Conservation (phyloP, 306 rosid species). For the Begonia fuchsioides region DNA sequence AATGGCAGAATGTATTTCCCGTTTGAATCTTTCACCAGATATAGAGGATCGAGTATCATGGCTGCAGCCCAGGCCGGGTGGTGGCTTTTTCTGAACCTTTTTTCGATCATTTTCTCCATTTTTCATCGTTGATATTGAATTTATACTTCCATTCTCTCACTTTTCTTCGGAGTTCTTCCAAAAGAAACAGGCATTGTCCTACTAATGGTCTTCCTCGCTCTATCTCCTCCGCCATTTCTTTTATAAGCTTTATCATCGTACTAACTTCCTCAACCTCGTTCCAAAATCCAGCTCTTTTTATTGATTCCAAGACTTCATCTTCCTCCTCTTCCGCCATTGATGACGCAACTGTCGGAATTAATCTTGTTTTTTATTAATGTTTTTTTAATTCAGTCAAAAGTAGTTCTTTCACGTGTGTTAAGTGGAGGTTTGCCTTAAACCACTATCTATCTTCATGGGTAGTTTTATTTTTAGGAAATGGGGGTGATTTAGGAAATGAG, state of each 20-base stretch:
- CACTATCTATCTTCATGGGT: no score
- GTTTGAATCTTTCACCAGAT: constrained; percentile 36
- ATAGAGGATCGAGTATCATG: constrained; percentile 47
- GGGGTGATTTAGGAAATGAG: no score
- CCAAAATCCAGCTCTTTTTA: constrained; percentile 59
- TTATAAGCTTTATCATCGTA: constrained; percentile 43
- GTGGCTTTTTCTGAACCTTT: constrained; percentile 43
- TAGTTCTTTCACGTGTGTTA: no score
- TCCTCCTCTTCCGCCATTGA: constrained; percentile 56
- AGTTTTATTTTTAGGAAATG: no score
- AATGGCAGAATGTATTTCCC: constrained; percentile 62
- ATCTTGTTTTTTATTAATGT: no score
- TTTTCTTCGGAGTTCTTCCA: constrained; percentile 60
- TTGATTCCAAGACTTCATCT: constrained; percentile 47
- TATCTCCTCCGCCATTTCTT: constrained; percentile 63
- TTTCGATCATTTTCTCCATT: constrained; percentile 37
- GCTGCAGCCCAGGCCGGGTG: constrained; percentile 77
- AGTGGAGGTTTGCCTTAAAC: no score
- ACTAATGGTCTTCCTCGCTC: constrained; percentile 68
- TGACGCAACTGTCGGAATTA: no score
- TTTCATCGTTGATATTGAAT: constrained; percentile 34
- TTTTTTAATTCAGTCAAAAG: no score
- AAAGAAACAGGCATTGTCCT: constrained; percentile 79
- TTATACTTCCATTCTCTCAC: constrained; percentile 59
- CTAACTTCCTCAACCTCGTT: constrained; percentile 55